Evolutionary conservation across 352 stramenopile genomes (phyloP).

Genomic region (Pythium oligandrum): DNA sequence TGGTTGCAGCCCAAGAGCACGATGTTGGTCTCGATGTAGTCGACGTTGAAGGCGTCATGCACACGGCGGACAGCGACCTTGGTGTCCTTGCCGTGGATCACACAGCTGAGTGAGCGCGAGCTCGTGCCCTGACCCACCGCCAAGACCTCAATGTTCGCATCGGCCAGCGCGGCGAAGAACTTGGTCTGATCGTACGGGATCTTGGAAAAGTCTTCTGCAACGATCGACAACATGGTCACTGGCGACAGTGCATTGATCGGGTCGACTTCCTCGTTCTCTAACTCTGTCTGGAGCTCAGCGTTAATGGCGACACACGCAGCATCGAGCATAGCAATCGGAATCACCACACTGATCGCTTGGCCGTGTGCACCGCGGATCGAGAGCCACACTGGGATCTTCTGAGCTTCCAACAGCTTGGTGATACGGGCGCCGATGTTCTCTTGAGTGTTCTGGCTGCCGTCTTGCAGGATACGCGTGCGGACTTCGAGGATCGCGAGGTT

Average conservation of each 20-base stretch:
- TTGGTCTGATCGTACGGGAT: slow-evolving; percentile 67
- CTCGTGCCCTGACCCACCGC: slow-evolving; percentile 75
- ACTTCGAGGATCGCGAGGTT: slow-evolving; percentile 78
- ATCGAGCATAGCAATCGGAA: slow-evolving; percentile 34
- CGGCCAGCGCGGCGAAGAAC: slow-evolving; percentile 71
- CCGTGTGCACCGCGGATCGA: slow-evolving; percentile 80
- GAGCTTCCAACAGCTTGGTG: slow-evolving; percentile 56
- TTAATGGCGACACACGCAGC: slow-evolving; percentile 39
- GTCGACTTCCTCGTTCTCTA: slow-evolving; percentile 72
- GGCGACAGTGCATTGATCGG: slow-evolving; percentile 57
- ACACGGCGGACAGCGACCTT: slow-evolving; percentile 75
- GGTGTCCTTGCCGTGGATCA: slow-evolving; percentile 61
- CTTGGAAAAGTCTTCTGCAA: slow-evolving; percentile 72
- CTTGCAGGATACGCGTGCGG: slow-evolving; percentile 73
- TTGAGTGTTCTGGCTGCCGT: slow-evolving; percentile 45
- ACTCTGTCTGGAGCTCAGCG: slow-evolving; percentile 44
- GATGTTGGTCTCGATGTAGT: slow-evolving; percentile 67
- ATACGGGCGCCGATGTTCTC: slow-evolving; percentile 74
- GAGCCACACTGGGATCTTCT: slow-evolving; percentile 71
- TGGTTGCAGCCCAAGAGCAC: slow-evolving; percentile 70
- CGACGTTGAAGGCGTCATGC: slow-evolving; percentile 79
- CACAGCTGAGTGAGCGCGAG: slow-evolving; percentile 71
- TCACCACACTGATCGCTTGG: slow-evolving; percentile 74
- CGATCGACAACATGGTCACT: slow-evolving; percentile 83
- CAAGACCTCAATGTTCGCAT: slow-evolving; percentile 63